phyloP scores from a whole-genome alignment of 345 rosid genomes.

The Lumnitzera racemosa region DNA sequence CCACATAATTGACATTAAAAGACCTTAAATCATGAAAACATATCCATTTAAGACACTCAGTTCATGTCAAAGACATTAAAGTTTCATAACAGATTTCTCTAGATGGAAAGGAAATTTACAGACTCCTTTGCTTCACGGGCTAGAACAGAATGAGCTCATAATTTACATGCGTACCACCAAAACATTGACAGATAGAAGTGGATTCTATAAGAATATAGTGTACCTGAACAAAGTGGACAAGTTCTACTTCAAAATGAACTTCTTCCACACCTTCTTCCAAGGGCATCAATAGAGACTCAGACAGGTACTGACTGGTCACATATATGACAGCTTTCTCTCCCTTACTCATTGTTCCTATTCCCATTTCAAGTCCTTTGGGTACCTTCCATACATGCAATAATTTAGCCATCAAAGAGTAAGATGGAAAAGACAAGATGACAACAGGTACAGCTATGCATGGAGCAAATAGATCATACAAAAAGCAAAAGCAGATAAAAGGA shows the following conservation, averaged over 20 bases:
- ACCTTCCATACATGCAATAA: slow-evolving; percentile 42
- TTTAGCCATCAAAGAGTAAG: slow-evolving; percentile 6
- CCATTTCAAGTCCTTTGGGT: slow-evolving; percentile 96
- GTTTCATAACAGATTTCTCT: no score
- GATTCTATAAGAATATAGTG: background rate
- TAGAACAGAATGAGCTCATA: no score
- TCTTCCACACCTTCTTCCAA: slow-evolving; percentile 60
- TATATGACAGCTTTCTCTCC: slow-evolving; percentile 84
- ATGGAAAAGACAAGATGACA: slow-evolving; percentile 2
- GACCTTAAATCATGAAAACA: no score
- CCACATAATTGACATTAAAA: no score
- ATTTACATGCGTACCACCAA: background rate
- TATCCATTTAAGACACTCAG: no score
- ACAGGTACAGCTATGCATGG: no score
- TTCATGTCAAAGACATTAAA: no score
- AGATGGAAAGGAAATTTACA: no score
- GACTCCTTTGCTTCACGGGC: no score
- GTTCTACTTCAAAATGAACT: slow-evolving; percentile 90
- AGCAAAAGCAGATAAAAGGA: no score
- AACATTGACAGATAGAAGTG: background rate
- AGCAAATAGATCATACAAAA: no score
- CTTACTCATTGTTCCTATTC: slow-evolving; percentile 85
- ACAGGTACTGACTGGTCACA: slow-evolving; percentile 64
- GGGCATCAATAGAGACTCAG: slow-evolving; percentile 61
- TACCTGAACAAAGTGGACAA: slow-evolving; percentile 90